These are phyloP conservation scores for Candida hungchunana DNA, from an alignment of 805 yeast species.

Conservation along the genomic window DNA sequence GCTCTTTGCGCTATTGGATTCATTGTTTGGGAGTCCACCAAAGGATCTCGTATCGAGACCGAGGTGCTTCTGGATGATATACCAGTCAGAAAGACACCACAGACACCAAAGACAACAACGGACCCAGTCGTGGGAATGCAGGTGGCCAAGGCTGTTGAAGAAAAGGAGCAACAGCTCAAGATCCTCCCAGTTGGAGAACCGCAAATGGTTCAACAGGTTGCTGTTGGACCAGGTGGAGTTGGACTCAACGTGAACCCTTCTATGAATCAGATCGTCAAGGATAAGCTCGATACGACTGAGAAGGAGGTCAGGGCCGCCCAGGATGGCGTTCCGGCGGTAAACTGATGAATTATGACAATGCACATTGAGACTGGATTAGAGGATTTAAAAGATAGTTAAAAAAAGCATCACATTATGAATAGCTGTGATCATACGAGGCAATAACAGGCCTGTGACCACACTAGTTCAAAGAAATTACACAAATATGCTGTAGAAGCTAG, in stretches of 20 bases:
- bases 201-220: slow-evolving; percentile 9
- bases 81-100: slow-evolving; percentile 8
- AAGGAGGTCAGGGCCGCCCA: no score
- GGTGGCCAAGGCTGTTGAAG: background rate
- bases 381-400: no score
- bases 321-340: no score
- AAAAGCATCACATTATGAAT: no score
- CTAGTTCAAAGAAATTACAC: background rate
- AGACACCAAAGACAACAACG: background rate
- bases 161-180: background rate
- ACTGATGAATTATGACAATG: no score
- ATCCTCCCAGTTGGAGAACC: slow-evolving; percentile 10
- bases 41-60: slow-evolving; percentile 15
- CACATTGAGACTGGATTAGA: no score
- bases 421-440: no score
- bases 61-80: slow-evolving; percentile 28
- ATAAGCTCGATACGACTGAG: no score
- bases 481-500: background rate
- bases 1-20: slow-evolving; percentile 32
- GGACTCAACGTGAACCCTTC: slow-evolving; percentile 3
- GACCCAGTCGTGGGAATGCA: no score
- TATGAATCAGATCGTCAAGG: no score
- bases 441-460: background rate
- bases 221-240: slow-evolving; percentile 11
- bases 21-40: slow-evolving; percentile 28